A percentile compares a stretch with the other conserved stretches of the same genome.
phyloP scores from a whole-genome alignment of 345 rosid species.

The Dipteronia dyeriana region DNA sequence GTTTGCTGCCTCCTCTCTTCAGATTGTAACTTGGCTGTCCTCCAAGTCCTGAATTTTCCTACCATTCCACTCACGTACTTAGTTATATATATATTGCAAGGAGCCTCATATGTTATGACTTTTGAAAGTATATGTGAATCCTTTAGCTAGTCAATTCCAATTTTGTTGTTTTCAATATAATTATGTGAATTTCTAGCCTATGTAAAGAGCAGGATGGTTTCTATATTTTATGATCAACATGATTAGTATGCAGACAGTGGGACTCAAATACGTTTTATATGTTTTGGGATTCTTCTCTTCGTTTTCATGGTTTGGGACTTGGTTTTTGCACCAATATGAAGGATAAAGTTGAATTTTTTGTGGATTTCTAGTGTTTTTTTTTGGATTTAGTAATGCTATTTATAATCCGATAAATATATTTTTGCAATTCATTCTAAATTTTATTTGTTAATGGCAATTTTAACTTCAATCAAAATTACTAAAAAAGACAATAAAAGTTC shows the following conservation, averaged over 20 bases:
- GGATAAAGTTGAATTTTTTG: slow-evolving; percentile 26
- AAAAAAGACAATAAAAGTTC: too few relatives aligned
- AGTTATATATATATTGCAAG: background rate
- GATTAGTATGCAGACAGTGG: too few relatives aligned
- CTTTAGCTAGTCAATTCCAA: background rate
- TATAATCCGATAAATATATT: too few relatives aligned
- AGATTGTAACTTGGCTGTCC: slow-evolving; percentile 54
- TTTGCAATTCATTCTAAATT: too few relatives aligned
- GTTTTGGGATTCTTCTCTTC: slow-evolving; percentile 25
- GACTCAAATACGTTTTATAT: slow-evolving; percentile 38
- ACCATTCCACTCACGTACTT: background rate
- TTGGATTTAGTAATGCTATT: slow-evolving; percentile 8
- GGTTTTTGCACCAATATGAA: slow-evolving; percentile 42
- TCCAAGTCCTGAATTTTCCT: slow-evolving; percentile 32
- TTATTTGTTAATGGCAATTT: too few relatives aligned
- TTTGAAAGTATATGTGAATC: background rate
- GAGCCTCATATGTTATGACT: background rate
- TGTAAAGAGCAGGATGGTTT: background rate
- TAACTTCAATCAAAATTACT: too few relatives aligned
- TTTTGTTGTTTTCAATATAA: background rate
- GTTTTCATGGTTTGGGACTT: slow-evolving; percentile 15
- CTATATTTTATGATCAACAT: background rate
- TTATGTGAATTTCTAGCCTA: background rate
- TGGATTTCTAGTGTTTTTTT: slow-evolving; percentile 18
- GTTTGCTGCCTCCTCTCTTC: slow-evolving; percentile 61